Evolutionary conservation across 2,329 filamentous ascomycete species (phyloP), one percentile per base, ranked within the genome.

Genomic region (Alternaria triticina): DNA sequence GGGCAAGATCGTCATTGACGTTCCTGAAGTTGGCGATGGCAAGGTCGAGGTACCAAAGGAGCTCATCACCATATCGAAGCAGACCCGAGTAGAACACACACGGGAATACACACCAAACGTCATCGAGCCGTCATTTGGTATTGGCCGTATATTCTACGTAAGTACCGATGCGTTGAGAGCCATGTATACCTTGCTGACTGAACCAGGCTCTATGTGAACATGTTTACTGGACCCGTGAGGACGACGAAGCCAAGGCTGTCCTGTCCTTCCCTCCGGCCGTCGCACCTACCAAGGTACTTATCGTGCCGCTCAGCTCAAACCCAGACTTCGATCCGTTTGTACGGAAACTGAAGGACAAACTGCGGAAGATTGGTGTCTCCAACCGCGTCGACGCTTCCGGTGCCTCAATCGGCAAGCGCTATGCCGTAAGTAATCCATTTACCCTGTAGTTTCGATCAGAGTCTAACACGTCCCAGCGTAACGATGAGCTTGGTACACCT

Each of bases 61-160:
- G 65, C 86, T 96, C 52, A 85, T 99, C 77, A 88, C 85, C 62
- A 93, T 98, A 72, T 92, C 94, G 83, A 94, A 92, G 83, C 89
- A 90, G 72, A 97, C 91, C 71, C 87, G 93, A 67, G 87, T 89
- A 5, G 93, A 97, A 81, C 91, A 97, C 78, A 88, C 90, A 62
- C 88, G 96, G 74, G 94, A 97, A 80, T 99, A 93, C 83, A 96
- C 91, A 1, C 95, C 95, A 64, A 97, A 97, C 77, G 94, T 97
- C 51, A 96, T 98, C 72, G 96, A 99, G 84, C 96, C 95, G 2
- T 98, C 95, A 1, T 99, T 98, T 75, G 95, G 95, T 85, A 97
- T 98, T 76, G 96, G 95, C 64, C 89, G 95, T 73, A 97, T 98
- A 67, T 85, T 98, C 62, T 98, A 97, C 90, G 70, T 75, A 65